Evolutionary conservation across 805 yeast genomes (phyloP), one percentile per base, ranked within the genome.

Genomic region (Candida mattraensis): DNA sequence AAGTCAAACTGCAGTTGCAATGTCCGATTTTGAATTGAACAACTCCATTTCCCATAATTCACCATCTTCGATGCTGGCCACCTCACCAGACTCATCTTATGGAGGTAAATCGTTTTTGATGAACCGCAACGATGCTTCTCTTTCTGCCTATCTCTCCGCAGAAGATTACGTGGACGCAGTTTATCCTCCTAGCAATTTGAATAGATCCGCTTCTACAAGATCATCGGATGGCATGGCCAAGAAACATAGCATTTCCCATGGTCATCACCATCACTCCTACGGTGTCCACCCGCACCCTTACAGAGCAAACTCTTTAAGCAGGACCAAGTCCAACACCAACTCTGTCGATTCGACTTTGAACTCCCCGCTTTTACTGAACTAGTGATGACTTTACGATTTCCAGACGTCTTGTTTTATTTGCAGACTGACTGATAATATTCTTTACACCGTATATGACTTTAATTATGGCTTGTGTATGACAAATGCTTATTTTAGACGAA

Each of bases 1-100:
- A n/a, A n/a, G 9, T 37, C 48, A 5, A 24, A 32, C 17, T 28
- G 33, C 6, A 51, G 53, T 2, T 37, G 54, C 19, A 47, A 54
- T 54, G 60, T 49, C 54, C 7, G 61, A 56, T 29, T 54, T 58
- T 30, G 60, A 56, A 19, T 40, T 51, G 18, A 35, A 27, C 15
- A 6, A 5, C 24, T 24, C 15, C 32, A 35, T 39, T 6, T 17
- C 16, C 17, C 30, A 37, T 18, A 34, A 38, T 21, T 41, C 50
- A 5, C 50, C 53, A 7, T 19, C 44, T 3, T 47, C 48, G 15
- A 8, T 45, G 18, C 13, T 45, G 24, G 53, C 42, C 12, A 39
- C 45, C 7, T 48, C 53, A 2, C 52, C 52, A 5, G 47, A 35
- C 26, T 31, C 42, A 14, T 7, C 30, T 9, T 22, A 24, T 25